Evolutionary conservation across 2,329 filamentous ascomycete genomes (phyloP).

Genomic region (Rutstroemia sp.): DNA sequence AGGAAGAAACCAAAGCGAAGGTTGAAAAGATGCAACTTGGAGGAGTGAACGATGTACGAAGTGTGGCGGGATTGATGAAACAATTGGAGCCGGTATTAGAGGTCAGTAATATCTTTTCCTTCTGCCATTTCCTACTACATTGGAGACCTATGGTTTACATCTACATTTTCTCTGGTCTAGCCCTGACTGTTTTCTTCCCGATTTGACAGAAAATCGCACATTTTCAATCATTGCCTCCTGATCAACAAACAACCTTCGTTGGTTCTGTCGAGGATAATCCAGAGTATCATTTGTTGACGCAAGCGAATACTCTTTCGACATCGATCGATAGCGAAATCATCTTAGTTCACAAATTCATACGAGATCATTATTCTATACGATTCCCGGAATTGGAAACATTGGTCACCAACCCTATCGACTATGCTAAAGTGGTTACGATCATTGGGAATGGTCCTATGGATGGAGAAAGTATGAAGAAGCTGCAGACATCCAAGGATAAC

Average conservation of each 20-base stretch:
- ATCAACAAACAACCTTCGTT: slow-evolving; percentile 56
- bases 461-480: slow-evolving; percentile 66
- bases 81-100: slow-evolving; percentile 73
- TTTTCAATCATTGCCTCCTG: slow-evolving; percentile 62
- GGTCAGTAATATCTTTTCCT: slow-evolving; percentile 48
- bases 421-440: slow-evolving; percentile 90
- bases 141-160: slow-evolving; percentile 54
- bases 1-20: slow-evolving; percentile 66
- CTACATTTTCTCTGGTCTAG: slow-evolving; percentile 45
- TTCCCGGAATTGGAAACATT: slow-evolving; percentile 90
- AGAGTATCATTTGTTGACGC: slow-evolving; percentile 80
- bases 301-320: slow-evolving; percentile 84
- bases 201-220: slow-evolving; percentile 68
- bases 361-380: slow-evolving; percentile 88
- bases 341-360: slow-evolving; percentile 90
- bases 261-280: slow-evolving; percentile 88
- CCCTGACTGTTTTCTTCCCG: slow-evolving; percentile 54
- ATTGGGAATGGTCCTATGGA: slow-evolving; percentile 89
- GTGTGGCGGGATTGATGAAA: slow-evolving; percentile 73
- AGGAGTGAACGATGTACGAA: slow-evolving; percentile 68
- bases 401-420: slow-evolving; percentile 86
- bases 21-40: slow-evolving; percentile 78
- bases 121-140: slow-evolving; percentile 21
- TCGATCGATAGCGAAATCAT: slow-evolving; percentile 90
- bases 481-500: slow-evolving; percentile 73